Evolutionary conservation across 2,329 filamentous ascomycete species (phyloP).

Genomic region (Niveomyces coronatus): DNA sequence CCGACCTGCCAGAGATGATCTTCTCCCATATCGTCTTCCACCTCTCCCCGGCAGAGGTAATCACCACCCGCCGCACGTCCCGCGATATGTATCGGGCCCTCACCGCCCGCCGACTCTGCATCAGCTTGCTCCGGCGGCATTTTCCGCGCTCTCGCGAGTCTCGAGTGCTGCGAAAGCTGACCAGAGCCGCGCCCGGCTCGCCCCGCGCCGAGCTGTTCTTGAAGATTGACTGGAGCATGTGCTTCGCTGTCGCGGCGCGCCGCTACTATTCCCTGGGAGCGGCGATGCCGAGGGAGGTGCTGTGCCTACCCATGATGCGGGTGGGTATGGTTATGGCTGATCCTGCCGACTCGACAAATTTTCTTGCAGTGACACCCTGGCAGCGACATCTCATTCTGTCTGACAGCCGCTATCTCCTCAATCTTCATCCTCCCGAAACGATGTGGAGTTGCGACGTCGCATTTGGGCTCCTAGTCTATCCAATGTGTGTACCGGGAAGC

Average conservation of each 20-base stretch:
- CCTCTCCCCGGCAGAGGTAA: conserved; percentile 38
- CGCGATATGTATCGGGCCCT: conserved; percentile 39
- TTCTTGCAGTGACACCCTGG: no score
- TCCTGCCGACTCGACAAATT: no score
- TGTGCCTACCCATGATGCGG: conserved; percentile 13
- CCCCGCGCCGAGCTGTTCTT: no score
- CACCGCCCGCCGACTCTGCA: conserved; percentile 33
- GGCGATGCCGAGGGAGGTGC: conserved; percentile 32
- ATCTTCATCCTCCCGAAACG: conserved; percentile 36
- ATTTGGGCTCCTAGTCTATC: conserved; percentile 47
- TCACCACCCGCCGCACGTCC: conserved; percentile 43
- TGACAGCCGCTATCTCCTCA: conserved; percentile 27
- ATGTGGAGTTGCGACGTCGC: conserved; percentile 44
- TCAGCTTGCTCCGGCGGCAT: conserved; percentile 36
- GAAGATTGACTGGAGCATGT: no score
- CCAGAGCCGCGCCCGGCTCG: no score
- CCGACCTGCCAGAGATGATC: conserved; percentile 44
- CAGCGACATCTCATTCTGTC: conserved; percentile 32
- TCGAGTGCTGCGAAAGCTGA: conserved; percentile 24
- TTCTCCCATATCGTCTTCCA: conserved; percentile 43
- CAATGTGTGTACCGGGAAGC: no score
- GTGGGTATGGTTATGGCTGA: no score
- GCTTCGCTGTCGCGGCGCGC: conserved; percentile 36
- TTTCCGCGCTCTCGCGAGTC: conserved; percentile 45
- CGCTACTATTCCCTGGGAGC: conserved; percentile 43